Percentiles rank a stretch among this genome's conserved stretches.
phyloP scores from a whole-genome alignment of 805 yeast species.

The Candida ulmi region DNA sequence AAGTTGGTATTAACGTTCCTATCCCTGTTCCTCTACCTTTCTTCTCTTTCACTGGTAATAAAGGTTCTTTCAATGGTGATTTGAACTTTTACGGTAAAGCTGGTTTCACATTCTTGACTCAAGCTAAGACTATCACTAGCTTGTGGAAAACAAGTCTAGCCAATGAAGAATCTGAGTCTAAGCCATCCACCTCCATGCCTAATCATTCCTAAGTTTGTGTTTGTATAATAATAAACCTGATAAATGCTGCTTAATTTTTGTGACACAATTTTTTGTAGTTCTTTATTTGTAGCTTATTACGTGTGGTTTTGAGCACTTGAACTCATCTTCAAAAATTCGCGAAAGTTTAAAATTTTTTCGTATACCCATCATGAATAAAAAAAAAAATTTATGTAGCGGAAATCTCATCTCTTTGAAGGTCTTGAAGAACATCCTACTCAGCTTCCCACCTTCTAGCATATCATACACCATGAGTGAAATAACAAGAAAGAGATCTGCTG shows the following conservation, averaged over 20 bases:
- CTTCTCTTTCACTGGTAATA: slow-evolving; percentile 76
- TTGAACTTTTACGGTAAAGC: slow-evolving; percentile 75
- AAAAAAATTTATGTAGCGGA: not conserved
- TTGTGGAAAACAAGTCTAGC: slow-evolving; percentile 57
- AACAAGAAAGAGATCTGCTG: slow-evolving; percentile 1
- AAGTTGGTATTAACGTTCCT: slow-evolving; percentile 74
- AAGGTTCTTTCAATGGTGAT: slow-evolving; percentile 72
- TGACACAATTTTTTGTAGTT: too few relatives aligned
- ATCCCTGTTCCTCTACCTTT: slow-evolving; percentile 79
- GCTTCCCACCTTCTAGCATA: too few relatives aligned
- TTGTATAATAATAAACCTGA: too few relatives aligned
- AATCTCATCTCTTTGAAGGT: not conserved
- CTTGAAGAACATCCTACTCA: too few relatives aligned
- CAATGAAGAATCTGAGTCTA: slow-evolving; percentile 31
- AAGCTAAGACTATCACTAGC: slow-evolving; percentile 68
- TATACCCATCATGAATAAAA: not conserved
- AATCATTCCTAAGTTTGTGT: slow-evolving; percentile 36
- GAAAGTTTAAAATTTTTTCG: not conserved
- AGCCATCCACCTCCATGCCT: slow-evolving; percentile 65
- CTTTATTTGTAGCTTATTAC: too few relatives aligned
- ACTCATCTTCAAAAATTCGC: not conserved
- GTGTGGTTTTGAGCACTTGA: not conserved
- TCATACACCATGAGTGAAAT: not conserved
- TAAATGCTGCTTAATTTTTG: too few relatives aligned
- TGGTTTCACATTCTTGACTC: slow-evolving; percentile 68